A percentile compares a stretch with the other conserved stretches of the same genome.
Conservation (phyloP, 352 stramenopile species). For the Phytophthora melonis region DNA sequence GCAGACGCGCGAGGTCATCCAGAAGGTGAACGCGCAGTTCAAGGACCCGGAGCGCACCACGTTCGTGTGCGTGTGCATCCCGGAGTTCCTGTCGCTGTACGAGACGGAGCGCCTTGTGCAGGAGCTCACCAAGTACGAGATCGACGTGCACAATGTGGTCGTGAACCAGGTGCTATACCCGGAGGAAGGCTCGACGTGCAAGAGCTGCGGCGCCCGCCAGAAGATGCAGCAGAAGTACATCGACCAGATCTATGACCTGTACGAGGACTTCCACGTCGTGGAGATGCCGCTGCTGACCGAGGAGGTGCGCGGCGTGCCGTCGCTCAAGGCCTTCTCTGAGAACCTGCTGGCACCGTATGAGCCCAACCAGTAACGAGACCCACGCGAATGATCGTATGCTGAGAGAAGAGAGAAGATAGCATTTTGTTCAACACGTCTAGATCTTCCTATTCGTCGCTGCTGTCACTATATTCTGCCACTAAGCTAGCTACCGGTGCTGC, state of each 20-base stretch:
- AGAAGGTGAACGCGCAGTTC: constrained; percentile 99
- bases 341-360: constrained; percentile 96
- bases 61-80: constrained; percentile 99
- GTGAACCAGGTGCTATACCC: constrained; percentile 99
- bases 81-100: constrained; percentile 99
- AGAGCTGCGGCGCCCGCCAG: constrained; percentile 97
- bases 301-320: constrained; percentile 97
- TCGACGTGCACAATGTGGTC: constrained; percentile 99
- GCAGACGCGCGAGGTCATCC: constrained; percentile 96
- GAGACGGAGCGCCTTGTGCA: constrained; percentile 99
- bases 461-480: constrained; percentile 87
- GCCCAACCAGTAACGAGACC: constrained; percentile 54
- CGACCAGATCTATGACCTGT: constrained; percentile 99
- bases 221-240: constrained; percentile 99
- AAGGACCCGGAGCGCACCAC: constrained; percentile 98
- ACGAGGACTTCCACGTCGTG: constrained; percentile 99
- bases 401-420: constrained; percentile 19
- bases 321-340: constrained; percentile 94
- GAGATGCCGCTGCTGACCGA: constrained; percentile 99
- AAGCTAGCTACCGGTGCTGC: constrained; percentile 58
- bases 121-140: constrained; percentile 99
- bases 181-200: constrained; percentile 75
- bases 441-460: constrained; percentile 52
- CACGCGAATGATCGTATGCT: constrained; percentile 5
- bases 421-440: constrained; percentile 18